Percentiles rank a stretch among this genome's conserved stretches.
phyloP scores from a whole-genome alignment of 2,329 filamentous ascomycete genomes.

The Ophiostoma perfectum region DNA sequence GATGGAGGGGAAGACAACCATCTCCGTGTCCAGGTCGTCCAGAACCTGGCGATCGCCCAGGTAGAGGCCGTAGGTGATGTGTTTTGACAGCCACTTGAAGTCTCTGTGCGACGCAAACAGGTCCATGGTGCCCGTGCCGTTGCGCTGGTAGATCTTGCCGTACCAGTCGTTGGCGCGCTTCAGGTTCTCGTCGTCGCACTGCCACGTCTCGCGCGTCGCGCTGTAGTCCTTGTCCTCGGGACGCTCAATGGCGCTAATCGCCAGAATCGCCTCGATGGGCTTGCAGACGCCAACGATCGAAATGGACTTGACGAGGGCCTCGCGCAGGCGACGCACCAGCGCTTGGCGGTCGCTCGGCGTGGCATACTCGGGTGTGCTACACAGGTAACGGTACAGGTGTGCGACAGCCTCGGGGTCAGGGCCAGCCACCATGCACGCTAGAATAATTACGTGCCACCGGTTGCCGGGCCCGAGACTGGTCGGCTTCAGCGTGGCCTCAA shows the following conservation, averaged over 20 bases:
- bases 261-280: conserved; percentile 54
- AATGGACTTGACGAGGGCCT: conserved; percentile 55
- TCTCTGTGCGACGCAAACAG: conserved; percentile 37
- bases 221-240: conserved; percentile 53
- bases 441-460: conserved; percentile 29
- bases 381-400: conserved; percentile 53
- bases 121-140: conserved; percentile 36
- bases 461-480: conserved; percentile 25
- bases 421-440: conserved; percentile 44
- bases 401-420: conserved; percentile 47
- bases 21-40: conserved; percentile 49
- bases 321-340: conserved; percentile 49
- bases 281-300: conserved; percentile 57
- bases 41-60: conserved; percentile 52
- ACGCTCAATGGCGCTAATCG: conserved; percentile 47
- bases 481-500: conserved; percentile 19
- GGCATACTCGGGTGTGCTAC: conserved; percentile 39
- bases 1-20: conserved; percentile 50
- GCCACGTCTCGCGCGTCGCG: conserved; percentile 52
- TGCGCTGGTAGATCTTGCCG: conserved; percentile 49
- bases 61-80: conserved; percentile 56
- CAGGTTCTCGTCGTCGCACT: conserved; percentile 50
- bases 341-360: conserved; percentile 41
- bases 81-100: conserved; percentile 46
- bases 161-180: conserved; percentile 52